Base-by-base conservation (phyloP, 2,329 filamentous ascomycete species). In the Hypoxylon sp. region DNA sequence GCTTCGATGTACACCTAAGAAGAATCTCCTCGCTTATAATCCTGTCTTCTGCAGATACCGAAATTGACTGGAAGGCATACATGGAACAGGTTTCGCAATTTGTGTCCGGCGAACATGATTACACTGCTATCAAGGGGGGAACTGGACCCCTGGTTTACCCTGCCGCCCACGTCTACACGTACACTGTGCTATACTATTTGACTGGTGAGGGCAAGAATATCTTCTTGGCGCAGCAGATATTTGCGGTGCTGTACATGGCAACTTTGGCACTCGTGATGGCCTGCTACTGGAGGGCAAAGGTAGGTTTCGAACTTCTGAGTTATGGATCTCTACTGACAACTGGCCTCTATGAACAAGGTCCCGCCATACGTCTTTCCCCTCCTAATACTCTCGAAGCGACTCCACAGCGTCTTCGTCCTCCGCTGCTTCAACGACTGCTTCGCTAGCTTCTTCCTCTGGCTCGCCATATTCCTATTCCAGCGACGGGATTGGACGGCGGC, bases 1-100 rank as follows among this genome's bases (percentile, higher is more conserved):
- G 51, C 31, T n/a, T 29, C 37, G 15, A 10, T 21, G 24, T 17
- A 51, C 46, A 8, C 17, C 19, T 13, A 24, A n/a, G 5, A 17
- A 50, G n/a, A 39, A 32, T 11, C 3, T 3, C 13, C 11, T 31
- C 15, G 48, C 62, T 62, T 44, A 67, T 39, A 1, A 24, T 27
- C 8, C 48, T 48, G 6, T 62, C 19, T 15, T 29, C 19, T 24
- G 52, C 72, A 86, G 96, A 99, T 79, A 99, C 96, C 47, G 96
- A 99, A 80, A 99, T 99, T 76, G 96, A 99, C 82, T 99, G 95
- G 95, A 87, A 87, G 65, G 93, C 96, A 0, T 99, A 99, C 80
- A 98, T 99, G 94, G 88, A 98, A 79, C 96, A 99, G 77, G 86
- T 98, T 48, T 82, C 87, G 44, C 90, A 94, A 74, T 96, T 92